phyloP scores from a whole-genome alignment of 495 filamentous ascomycete genomes.

The Antarctomyces pellizariae region DNA sequence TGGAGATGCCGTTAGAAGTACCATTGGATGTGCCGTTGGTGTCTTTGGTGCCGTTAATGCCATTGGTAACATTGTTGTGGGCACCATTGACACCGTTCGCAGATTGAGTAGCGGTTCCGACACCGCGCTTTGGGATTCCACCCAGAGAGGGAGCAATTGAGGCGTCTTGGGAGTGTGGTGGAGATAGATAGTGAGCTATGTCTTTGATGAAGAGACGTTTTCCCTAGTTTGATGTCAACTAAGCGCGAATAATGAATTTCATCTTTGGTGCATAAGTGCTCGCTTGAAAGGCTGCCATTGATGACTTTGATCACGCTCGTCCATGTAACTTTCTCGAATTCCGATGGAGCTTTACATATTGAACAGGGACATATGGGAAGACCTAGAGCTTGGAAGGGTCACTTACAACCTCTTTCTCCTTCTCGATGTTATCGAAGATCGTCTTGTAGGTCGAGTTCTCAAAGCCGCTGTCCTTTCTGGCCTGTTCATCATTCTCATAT shows the following conservation, averaged over 20 bases:
- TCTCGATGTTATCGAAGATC: slow-evolving; percentile 47
- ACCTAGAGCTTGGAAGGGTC: slow-evolving; percentile 5
- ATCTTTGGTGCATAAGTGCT: background rate
- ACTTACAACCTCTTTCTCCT: slow-evolving; percentile 36
- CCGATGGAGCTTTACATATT: too few species aligned
- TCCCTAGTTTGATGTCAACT: slow-evolving; percentile 20
- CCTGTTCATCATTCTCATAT: slow-evolving; percentile 49
- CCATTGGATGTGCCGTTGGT: slow-evolving; percentile 13
- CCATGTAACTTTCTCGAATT: too few species aligned
- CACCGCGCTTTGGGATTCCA: slow-evolving; percentile 25
- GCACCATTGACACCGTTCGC: slow-evolving; percentile 9
- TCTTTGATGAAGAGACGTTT: slow-evolving; percentile 97
- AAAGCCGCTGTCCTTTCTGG: slow-evolving; percentile 51
- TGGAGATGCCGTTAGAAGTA: slow-evolving; percentile 5
- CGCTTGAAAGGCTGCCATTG: too few species aligned
- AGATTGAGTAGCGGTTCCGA: slow-evolving; percentile 23
- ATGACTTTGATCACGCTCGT: too few species aligned
- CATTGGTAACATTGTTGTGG: slow-evolving; percentile 12
- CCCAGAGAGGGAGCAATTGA: slow-evolving; percentile 53
- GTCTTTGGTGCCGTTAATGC: slow-evolving; percentile 8
- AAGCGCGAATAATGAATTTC: background rate
- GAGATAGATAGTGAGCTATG: slow-evolving; percentile 72
- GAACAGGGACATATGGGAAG: background rate
- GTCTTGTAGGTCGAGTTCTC: slow-evolving; percentile 48
- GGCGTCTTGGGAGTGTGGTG: slow-evolving; percentile 41